Evolutionary conservation across 2,329 filamentous ascomycete genomes (phyloP).

Genomic region (Neurospora sp.): DNA sequence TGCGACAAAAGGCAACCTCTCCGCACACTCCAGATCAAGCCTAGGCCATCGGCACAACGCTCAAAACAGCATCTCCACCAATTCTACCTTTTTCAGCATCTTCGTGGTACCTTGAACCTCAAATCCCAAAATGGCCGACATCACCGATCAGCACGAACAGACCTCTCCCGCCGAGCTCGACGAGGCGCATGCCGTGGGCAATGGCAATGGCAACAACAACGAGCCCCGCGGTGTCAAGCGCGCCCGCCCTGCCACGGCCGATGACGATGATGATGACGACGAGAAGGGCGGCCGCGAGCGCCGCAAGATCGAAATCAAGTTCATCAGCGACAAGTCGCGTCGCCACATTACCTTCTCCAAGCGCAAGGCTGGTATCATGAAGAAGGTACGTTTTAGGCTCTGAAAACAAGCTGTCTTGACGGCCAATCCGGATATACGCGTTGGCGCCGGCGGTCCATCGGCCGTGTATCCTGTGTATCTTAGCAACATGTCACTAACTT

Average conservation of each 20-base stretch:
- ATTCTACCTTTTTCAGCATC: slow-evolving; percentile 41
- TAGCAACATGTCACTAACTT: slow-evolving; percentile 13
- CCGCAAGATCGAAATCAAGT: slow-evolving; percentile 99
- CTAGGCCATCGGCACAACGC: slow-evolving; percentile 57
- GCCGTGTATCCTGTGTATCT: neutral
- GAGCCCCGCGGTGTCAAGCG: slow-evolving; percentile 85
- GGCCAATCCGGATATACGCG: neutral
- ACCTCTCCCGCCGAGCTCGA: slow-evolving; percentile 66
- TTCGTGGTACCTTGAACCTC: slow-evolving; percentile 33
- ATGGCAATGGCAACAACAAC: slow-evolving; percentile 54
- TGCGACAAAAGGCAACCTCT: slow-evolving; percentile 41
- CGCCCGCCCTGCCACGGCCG: slow-evolving; percentile 67
- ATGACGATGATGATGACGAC: slow-evolving; percentile 95
- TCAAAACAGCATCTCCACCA: slow-evolving; percentile 56
- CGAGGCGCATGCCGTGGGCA: slow-evolving; percentile 61
- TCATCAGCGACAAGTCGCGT: slow-evolving; percentile 99
- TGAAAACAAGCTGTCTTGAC: neutral
- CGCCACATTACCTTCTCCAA: slow-evolving; percentile 99
- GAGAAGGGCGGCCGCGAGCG: slow-evolving; percentile 97
- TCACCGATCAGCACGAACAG: slow-evolving; percentile 69
- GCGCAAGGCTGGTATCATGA: slow-evolving; percentile 99
- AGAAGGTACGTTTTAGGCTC: slow-evolving; percentile 65
- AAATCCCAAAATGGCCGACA: slow-evolving; percentile 58
- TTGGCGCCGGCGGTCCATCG: neutral
- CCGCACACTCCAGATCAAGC: slow-evolving; percentile 53